Percentiles rank a stretch among this genome's conserved stretches.
phyloP scores from a whole-genome alignment of 805 yeast genomes.

The Nakazawaea ernobii region DNA sequence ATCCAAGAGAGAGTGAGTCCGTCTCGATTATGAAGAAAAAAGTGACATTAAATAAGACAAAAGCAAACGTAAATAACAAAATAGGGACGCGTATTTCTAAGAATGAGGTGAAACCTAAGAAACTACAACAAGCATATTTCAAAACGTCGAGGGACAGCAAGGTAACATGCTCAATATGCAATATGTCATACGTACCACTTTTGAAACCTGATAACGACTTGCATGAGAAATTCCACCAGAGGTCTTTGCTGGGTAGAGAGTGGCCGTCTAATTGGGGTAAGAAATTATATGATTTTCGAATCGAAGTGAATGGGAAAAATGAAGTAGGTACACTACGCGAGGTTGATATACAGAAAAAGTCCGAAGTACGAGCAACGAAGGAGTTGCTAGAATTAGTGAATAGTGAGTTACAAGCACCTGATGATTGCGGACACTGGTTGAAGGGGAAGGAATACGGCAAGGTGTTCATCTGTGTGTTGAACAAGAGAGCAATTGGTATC shows the following conservation, averaged over 20 bases:
- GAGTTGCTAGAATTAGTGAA: slow-evolving; percentile 50
- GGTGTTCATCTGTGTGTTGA: slow-evolving; percentile 44
- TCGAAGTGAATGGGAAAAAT: slow-evolving; percentile 8
- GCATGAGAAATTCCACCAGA: slow-evolving; percentile 48
- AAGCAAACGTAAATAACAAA: not conserved
- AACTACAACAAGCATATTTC: slow-evolving; percentile 17
- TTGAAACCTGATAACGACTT: slow-evolving; percentile 34
- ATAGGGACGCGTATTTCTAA: not conserved
- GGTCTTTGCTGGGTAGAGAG: slow-evolving; percentile 40
- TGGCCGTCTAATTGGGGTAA: slow-evolving; percentile 39
- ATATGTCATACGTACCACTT: slow-evolving; percentile 44
- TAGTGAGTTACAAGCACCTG: slow-evolving; percentile 54
- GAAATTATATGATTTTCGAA: slow-evolving; percentile 10
- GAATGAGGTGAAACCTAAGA: not conserved
- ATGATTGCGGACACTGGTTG: slow-evolving; percentile 18
- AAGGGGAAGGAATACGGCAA: slow-evolving; percentile 27
- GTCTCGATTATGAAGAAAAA: not conserved
- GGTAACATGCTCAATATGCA: slow-evolving; percentile 42
- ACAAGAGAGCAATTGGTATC: slow-evolving; percentile 47
- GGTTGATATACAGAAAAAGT: slow-evolving; percentile 24
- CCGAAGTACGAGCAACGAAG: slow-evolving; percentile 28
- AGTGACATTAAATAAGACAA: too few species aligned
- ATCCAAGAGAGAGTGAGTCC: too few species aligned
- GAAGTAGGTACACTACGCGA: slow-evolving; percentile 23
- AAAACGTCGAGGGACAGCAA: slow-evolving; percentile 8